Percentiles rank a stretch among this genome's conserved stretches.
phyloP scores from a whole-genome alignment of 352 stramenopile species.

The Globisporangium paroecandrum region DNA sequence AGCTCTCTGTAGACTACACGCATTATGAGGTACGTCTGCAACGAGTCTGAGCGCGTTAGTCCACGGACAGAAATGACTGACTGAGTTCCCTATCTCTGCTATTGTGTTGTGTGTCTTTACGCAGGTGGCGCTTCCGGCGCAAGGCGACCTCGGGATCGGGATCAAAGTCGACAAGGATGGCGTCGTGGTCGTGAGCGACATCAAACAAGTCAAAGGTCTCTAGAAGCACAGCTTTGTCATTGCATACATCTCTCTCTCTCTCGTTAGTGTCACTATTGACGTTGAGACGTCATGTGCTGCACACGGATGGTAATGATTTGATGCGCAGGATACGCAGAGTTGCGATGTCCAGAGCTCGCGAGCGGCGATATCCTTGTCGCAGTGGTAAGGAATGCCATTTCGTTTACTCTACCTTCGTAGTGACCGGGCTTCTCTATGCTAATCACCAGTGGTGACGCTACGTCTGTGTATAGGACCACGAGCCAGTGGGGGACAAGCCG shows the following conservation, averaged over 20 bases:
- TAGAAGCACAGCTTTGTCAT: no score
- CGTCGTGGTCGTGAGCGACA: constrained; percentile 27
- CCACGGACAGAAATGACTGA: no score
- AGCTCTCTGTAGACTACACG: background rate
- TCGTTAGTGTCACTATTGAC: background rate
- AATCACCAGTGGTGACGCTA: background rate
- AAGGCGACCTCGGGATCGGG: constrained; percentile 30
- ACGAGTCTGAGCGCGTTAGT: no score
- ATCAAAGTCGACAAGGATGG: constrained; percentile 28
- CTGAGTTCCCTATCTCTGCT: no score
- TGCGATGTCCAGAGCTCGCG: constrained; percentile 24
- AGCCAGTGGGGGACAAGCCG: constrained; percentile 12
- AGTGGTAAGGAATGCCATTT: constrained; percentile 16
- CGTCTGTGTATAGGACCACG: background rate
- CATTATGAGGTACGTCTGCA: background rate
- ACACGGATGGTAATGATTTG: background rate
- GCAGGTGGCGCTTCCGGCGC: constrained; percentile 22
- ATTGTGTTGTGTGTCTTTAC: no score
- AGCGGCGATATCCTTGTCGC: constrained; percentile 34
- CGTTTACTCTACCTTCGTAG: no score
- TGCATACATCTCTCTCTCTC: no score
- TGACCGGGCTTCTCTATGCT: background rate
- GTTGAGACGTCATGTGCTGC: background rate
- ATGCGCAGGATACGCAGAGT: constrained; percentile 26
- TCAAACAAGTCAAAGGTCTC: constrained; percentile 22